A percentile compares a stretch with the other conserved stretches of the same genome.
These are phyloP conservation scores for Ettlia oleoabundans DNA, from an alignment of 139 green algal genomes.

Conservation along the genomic window DNA sequence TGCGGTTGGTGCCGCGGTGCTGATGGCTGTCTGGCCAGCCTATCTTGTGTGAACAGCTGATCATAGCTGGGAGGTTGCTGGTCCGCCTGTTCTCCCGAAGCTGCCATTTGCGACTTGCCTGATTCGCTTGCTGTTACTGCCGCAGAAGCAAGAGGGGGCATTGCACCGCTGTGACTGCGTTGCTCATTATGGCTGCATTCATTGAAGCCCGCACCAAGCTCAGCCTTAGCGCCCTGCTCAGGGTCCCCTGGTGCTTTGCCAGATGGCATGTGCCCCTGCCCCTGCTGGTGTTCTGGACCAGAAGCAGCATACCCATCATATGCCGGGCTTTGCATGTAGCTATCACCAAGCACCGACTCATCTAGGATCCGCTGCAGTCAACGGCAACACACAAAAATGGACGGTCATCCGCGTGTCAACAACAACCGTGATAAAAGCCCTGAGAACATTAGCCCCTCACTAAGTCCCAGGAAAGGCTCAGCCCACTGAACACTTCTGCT, in stretches of 20 bases:
- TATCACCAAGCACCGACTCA: conserved; percentile 33
- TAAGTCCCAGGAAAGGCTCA: too few relatives aligned
- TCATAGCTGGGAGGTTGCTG: not conserved
- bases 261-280: not conserved
- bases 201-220: not conserved
- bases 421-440: too few relatives aligned
- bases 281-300: too few relatives aligned
- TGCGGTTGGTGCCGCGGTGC: not conserved
- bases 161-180: too few relatives aligned
- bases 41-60: not conserved
- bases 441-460: too few relatives aligned
- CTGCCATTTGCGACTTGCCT: too few relatives aligned
- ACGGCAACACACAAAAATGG: not conserved
- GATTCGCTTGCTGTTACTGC: not conserved
- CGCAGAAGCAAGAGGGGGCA: too few relatives aligned
- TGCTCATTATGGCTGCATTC: not conserved
- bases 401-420: not conserved
- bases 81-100: not conserved
- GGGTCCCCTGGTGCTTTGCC: not conserved
- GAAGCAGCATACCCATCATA: conserved; percentile 4
- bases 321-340: not conserved
- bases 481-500: too few relatives aligned
- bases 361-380: conserved; percentile 51
- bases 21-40: not conserved
- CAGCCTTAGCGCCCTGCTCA: too few relatives aligned